Evolutionary conservation across 805 yeast genomes (phyloP).

Genomic region (Monosporozyma unispora): DNA sequence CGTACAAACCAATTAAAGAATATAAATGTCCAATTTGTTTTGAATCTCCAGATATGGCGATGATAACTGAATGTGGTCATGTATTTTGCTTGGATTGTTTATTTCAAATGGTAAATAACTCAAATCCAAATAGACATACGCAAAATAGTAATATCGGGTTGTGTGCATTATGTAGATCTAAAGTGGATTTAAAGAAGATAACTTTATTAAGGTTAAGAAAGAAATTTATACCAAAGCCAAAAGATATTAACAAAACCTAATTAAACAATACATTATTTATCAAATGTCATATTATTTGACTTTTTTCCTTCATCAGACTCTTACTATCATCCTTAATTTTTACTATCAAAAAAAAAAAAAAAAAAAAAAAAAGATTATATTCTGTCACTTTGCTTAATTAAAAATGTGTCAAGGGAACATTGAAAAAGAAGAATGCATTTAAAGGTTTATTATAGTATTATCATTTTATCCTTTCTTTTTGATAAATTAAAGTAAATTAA

Average conservation of each 20-base stretch:
- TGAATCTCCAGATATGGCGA: conserved; percentile 41
- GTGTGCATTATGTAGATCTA: conserved; percentile 37
- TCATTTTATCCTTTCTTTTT: not conserved
- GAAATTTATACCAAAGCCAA: conserved; percentile 12
- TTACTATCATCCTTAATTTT: not conserved
- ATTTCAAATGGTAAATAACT: conserved; percentile 41
- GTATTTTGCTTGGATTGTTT: conserved; percentile 46
- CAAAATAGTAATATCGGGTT: conserved; percentile 29
- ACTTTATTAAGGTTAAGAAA: conserved; percentile 29
- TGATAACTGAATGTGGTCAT: conserved; percentile 50
- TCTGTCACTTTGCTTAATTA: not conserved
- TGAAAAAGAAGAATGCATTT: too few relatives aligned
- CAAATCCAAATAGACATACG: conserved; percentile 16
- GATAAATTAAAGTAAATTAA: not conserved
- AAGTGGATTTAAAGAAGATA: conserved; percentile 27
- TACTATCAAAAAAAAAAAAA: not conserved
- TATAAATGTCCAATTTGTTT: conserved; percentile 48
- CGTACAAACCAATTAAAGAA: conserved; percentile 28
- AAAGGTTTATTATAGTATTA: not conserved
- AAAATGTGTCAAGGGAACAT: not conserved
- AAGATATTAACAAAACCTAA: not conserved
- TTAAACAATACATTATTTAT: not conserved
- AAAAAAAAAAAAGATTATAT: too few relatives aligned
- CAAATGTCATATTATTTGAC: not conserved
- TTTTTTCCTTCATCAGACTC: not conserved